Conservation (phyloP, 495 filamentous ascomycete species). For the Daldinia caldariorum region DNA sequence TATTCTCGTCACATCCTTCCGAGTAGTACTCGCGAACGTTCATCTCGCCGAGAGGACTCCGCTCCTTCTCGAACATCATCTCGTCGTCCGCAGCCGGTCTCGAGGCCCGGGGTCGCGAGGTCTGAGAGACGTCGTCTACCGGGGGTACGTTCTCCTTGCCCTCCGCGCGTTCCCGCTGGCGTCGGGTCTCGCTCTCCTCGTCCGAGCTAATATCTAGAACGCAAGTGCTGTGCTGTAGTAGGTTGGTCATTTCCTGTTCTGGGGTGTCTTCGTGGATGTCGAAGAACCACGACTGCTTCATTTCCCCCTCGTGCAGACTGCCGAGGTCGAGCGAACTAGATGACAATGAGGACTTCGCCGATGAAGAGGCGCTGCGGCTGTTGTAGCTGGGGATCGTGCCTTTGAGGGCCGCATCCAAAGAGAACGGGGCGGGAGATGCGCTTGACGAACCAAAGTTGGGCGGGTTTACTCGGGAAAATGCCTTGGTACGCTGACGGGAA, state of each 20-base stretch:
- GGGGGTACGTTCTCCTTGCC: slow-evolving; percentile 93
- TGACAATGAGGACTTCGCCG: slow-evolving; percentile 24
- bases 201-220: slow-evolving; percentile 85
- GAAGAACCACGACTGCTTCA: slow-evolving; percentile 83
- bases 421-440: slow-evolving; percentile 68
- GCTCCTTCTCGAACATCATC: slow-evolving; percentile 62
- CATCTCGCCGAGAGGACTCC: slow-evolving; percentile 76
- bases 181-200: slow-evolving; percentile 65
- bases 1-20: slow-evolving; percentile 70
- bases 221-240: slow-evolving; percentile 88
- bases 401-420: slow-evolving; percentile 78
- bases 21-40: slow-evolving; percentile 77
- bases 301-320: slow-evolving; percentile 53
- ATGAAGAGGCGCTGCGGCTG: slow-evolving; percentile 42
- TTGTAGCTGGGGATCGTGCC: slow-evolving; percentile 70
- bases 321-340: slow-evolving; percentile 26
- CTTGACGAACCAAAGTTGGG: slow-evolving; percentile 55
- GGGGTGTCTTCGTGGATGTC: slow-evolving; percentile 93
- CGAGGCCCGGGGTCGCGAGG: slow-evolving; percentile 46
- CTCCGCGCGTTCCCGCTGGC: slow-evolving; percentile 64
- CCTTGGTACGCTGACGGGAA: slow-evolving; percentile 64
- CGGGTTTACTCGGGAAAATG: slow-evolving; percentile 69
- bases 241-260: slow-evolving; percentile 87
- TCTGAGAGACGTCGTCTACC: slow-evolving; percentile 65
- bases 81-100: slow-evolving; percentile 46